phyloP scores from a whole-genome alignment of 2,329 filamentous ascomycete genomes.

The Trichoderma koningiopsis region DNA sequence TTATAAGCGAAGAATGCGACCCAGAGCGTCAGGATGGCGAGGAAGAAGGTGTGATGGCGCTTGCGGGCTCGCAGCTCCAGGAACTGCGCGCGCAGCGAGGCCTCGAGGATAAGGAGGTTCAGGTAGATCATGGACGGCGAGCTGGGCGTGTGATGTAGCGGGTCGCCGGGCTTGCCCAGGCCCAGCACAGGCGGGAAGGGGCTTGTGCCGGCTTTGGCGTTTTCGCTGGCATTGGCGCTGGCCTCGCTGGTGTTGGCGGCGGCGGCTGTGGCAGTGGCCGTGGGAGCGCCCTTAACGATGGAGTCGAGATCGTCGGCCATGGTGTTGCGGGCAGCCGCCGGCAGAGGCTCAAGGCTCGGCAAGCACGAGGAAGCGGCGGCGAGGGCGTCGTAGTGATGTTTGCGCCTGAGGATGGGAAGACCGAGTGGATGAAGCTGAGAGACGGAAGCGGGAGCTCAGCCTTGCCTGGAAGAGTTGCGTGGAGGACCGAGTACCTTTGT shows the following conservation, averaged over 20 bases:
- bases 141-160: constrained; percentile 79
- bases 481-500: not conserved
- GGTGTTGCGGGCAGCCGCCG: constrained; percentile 23
- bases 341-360: constrained; percentile 6
- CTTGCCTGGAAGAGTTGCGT: constrained; percentile 17
- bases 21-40: constrained; percentile 79
- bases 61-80: constrained; percentile 84
- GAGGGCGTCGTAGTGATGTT: not conserved
- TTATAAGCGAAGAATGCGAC: constrained; percentile 83
- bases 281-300: constrained; percentile 85
- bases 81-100: constrained; percentile 89
- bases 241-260: constrained; percentile 57
- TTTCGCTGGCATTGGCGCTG: constrained; percentile 39
- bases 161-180: constrained; percentile 60
- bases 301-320: constrained; percentile 78
- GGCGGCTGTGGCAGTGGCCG: constrained; percentile 56
- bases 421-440: constrained; percentile 1
- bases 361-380: constrained; percentile 9
- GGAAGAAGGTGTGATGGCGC: constrained; percentile 90
- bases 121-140: constrained; percentile 96
- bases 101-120: constrained; percentile 95
- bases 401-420: not conserved
- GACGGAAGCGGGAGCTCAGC: constrained; percentile 7
- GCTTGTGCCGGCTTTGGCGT: constrained; percentile 45
- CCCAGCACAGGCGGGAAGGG: constrained; percentile 47